Base-by-base conservation (phyloP, 257 asterid genomes). In the Solanum habrochaites region DNA sequence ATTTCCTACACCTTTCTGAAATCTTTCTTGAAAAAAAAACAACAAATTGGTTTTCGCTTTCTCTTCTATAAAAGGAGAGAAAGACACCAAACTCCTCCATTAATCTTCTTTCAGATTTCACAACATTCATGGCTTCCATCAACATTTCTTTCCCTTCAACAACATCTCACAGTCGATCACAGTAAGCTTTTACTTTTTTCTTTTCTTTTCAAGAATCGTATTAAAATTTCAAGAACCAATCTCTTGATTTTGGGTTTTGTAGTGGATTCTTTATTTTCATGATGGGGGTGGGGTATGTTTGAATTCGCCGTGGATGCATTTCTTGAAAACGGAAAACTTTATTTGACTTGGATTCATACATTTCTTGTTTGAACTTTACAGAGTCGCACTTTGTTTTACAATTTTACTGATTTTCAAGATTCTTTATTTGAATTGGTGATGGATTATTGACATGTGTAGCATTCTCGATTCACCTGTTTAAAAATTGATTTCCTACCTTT, bases 131-230 rank as follows among this genome's bases (percentile, higher is more conserved):
- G 98, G 94, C 98, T 88, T 91, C 98, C 39, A 84, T 94, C 72
- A 91, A 91, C 88, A 75, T 95, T 82, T 93, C 95, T 85, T 93
- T 93, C 92, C 90, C 95, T 29, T 93, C 97, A 80, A 91, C 88
- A 7, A 91, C 88, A 6, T 25, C 89, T 80, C 85, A 92, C 66
- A 83, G 94, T 87, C 93, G 96, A 83, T 83, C 95, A 21, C 91
- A 90, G 98, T 94, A 71, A 91, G 94, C 89, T 82, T 75, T 42
- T 37, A 43, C 58, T 16, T 75, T 8, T 3, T 7, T 3, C 47
- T 35, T 56, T 56, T 56, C n/a, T 56, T 56, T 85, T 23, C 67
- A 40, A 39, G 43, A 80, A 80, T 47, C 40, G 52, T 73, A 11
- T 73, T 5, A 14, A 29, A 29, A 14, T 69, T 25, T 69, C 78